Base-by-base conservation (phyloP, 2,329 filamentous ascomycete genomes). In the Penicillium sp. region DNA sequence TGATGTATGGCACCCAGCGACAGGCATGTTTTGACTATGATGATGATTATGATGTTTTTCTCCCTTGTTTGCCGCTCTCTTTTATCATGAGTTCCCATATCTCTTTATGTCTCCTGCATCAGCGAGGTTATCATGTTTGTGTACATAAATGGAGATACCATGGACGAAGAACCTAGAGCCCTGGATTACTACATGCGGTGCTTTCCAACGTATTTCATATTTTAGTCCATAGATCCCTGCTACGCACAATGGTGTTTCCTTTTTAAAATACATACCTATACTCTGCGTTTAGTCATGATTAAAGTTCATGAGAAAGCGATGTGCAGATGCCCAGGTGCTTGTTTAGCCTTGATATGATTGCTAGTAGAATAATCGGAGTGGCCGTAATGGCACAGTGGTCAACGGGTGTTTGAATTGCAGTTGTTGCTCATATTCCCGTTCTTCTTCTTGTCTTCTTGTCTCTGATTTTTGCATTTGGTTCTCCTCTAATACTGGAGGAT, bases 61-160 rank as follows among this genome's bases (percentile, higher is more conserved):
- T 44, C 35, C 10, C 8, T 39, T 19, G 10, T 39, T 39, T 39
- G 16, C 35, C n/a, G 35, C 16, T 39, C 35, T 45, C 26, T 57
- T 37, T 26, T 45, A 19, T 24, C 37, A 58, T 56, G 49, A 37
- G 26, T 24, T 29, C 11, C 37, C 27, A 50, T 46, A n/a, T 55
- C 35, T 59, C 45, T 52, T 54, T 50, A 59, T 57, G 57, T 61
- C 51, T 31, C 29, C 55, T 63, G 65, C 60, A 67, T 66, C 49
- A 61, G 59, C 54, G 59, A 59, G 51, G 52, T 47, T 22, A 33
- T 50, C 49, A 50, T 57, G 50, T 56, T 52, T 45, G 49, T 66
- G 64, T 66, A 67, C 57, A 68, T 68, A 67, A 54, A 42, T 50
- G 56, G 61, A 64, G 65, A 68, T 67, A 69, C 61, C 58, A 68